A percentile compares a stretch with the other conserved stretches of the same genome.
Conservation (phyloP, 129 eudicot genomes). For the Flaveria robusta region DNA sequence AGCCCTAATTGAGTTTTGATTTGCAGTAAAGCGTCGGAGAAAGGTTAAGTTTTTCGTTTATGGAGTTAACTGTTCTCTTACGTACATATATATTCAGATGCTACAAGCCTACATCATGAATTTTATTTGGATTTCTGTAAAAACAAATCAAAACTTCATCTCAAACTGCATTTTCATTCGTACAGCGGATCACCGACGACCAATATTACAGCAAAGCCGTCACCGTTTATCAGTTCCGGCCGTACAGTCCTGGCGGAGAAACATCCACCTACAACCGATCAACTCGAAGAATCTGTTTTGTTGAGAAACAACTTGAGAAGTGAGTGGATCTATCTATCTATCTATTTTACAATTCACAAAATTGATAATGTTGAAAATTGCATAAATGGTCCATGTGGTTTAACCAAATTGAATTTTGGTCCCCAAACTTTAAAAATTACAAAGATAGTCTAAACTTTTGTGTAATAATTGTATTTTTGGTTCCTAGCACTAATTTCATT, state of each 20-base stretch:
- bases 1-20: conserved; percentile 26
- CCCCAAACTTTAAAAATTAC: too few species aligned
- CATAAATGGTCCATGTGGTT: too few species aligned
- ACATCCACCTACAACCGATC: conserved; percentile 62
- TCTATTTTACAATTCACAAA: background rate
- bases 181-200: conserved; percentile 33
- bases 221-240: conserved; percentile 34
- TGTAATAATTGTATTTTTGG: too few species aligned
- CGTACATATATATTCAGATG: background rate
- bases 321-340: conserved; percentile 20
- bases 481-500: too few species aligned
- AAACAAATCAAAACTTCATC: conserved; percentile 5
- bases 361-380: too few species aligned
- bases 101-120: background rate
- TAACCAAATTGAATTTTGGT: too few species aligned
- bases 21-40: conserved; percentile 27
- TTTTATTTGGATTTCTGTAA: background rate
- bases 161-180: background rate
- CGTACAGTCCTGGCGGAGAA: conserved; percentile 37
- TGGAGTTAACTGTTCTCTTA: background rate
- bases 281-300: conserved; percentile 70
- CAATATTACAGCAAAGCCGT: conserved; percentile 12
- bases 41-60: too few species aligned
- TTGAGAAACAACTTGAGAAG: conserved; percentile 63
- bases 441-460: too few species aligned